Conservation (phyloP, 2,329 filamentous ascomycete genomes). For the Verticillium nonalfalfae region DNA sequence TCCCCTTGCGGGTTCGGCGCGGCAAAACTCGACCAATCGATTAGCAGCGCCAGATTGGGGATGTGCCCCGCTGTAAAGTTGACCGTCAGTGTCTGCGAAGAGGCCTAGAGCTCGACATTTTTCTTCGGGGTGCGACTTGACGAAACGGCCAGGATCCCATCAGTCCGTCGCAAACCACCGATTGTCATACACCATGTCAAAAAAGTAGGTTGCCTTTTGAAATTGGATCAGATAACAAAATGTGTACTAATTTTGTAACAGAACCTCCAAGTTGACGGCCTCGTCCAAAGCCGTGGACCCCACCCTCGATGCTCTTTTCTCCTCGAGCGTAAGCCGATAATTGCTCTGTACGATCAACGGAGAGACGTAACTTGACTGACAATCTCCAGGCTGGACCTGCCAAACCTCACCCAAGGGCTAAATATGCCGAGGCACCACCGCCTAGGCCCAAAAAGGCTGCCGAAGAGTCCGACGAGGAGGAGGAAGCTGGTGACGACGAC, state of each 20-base stretch:
- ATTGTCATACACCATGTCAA: slow-evolving; percentile 8
- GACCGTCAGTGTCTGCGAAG: background rate
- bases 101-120: background rate
- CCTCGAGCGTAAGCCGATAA: slow-evolving; percentile 51
- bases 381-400: slow-evolving; percentile 43
- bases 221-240: background rate
- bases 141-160: background rate
- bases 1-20: slow-evolving; percentile 2
- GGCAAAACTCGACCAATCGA: slow-evolving; percentile 5
- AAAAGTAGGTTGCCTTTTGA: slow-evolving; percentile 6
- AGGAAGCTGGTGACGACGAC: slow-evolving; percentile 21
- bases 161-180: background rate
- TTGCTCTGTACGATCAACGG: slow-evolving; percentile 24
- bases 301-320: slow-evolving; percentile 62
- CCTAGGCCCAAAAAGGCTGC: slow-evolving; percentile 24
- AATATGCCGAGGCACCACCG: slow-evolving; percentile 32
- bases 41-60: background rate
- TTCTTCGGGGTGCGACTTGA: background rate
- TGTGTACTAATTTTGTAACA: slow-evolving; percentile 7
- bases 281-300: slow-evolving; percentile 59
- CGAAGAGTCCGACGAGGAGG: slow-evolving; percentile 20
- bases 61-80: slow-evolving; percentile 11
- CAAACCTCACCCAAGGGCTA: slow-evolving; percentile 34
- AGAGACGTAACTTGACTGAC: slow-evolving; percentile 9
- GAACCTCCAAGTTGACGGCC: slow-evolving; percentile 25